Evolutionary conservation across 108 stramenopile species (phyloP), one percentile per base, ranked within the genome.

Genomic region (Nannochloropsis gaditana): DNA sequence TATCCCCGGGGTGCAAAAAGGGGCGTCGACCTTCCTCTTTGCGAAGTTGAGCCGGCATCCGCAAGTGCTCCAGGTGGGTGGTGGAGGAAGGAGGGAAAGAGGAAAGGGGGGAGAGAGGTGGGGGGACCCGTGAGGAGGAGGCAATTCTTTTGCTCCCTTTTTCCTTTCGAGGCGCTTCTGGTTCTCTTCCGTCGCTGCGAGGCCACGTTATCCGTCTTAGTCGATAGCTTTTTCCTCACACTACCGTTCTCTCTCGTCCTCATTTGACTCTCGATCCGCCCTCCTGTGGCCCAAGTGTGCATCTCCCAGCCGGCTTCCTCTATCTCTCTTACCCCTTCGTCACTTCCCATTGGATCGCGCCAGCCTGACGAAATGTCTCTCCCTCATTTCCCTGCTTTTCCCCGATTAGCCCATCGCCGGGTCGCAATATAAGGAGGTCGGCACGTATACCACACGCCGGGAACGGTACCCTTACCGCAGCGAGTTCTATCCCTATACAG

Each of bases 21-120:
- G 87, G 5, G 87, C 87, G 2, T 88, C 87, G 4, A 85, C 87
- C 44, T 88, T 88, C 79, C 84, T 88, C 2, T 88, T 88, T 82
- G 84, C 84, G 44, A 84, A 84, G 15, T 50, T 88, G 44, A 82
- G 82, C 4, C 80, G 82, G 50, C 87, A 88, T 11, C 87, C 87
- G 5, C 87, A 88, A 84, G 87, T 88, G 31, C 79, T 43, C 9
- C 83, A 44, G 45, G 44, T 45, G 21, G 15, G 83, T 11, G 9
- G 47, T 10, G 47, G 15, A 15, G 47, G 47, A 50, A 15, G 47
- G 47, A 50, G 47, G 47, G 47, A 50, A 15, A 15, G 47, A 50
- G 47, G 47, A 15, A 50, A 15, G 47, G 47, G 15, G 47, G 47
- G 47, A 50, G 47, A 15, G 47, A 50, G 47, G 47, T 10, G 15